These are phyloP conservation scores for Cytospora leucostoma DNA, from an alignment of 2,329 filamentous ascomycete species.

Conservation along the genomic window DNA sequence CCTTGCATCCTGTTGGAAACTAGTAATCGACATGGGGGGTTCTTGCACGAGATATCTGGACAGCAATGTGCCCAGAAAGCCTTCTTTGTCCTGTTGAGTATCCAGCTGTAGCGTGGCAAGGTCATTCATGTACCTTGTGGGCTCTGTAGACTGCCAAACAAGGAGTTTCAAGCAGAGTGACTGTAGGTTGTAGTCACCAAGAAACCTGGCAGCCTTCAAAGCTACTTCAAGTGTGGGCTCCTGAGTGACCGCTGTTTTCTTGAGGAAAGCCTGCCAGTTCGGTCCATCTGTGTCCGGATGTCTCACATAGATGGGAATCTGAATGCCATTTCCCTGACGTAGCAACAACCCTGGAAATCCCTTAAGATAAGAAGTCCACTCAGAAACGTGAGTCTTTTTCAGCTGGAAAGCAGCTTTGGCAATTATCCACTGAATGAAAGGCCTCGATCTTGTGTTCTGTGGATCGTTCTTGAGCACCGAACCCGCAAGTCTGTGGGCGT, in stretches of 20 bases:
- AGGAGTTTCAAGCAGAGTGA: neutral
- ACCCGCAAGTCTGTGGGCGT: neutral
- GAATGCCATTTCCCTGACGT: neutral
- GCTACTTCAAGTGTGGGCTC: neutral
- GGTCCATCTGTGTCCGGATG: too few relatives aligned
- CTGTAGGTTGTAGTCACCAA: neutral
- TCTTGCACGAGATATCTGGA: neutral
- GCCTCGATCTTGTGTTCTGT: neutral
- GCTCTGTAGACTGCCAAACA: neutral
- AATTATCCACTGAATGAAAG: neutral
- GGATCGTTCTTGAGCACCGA: neutral
- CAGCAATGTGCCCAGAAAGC: neutral
- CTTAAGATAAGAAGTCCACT: neutral
- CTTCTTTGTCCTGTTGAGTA: neutral
- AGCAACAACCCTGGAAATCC: neutral
- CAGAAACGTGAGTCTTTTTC: neutral
- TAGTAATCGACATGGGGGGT: neutral
- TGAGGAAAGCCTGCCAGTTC: neutral
- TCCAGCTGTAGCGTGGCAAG: neutral
- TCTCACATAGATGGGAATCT: neutral
- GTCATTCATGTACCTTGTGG: neutral
- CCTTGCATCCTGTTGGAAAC: neutral
- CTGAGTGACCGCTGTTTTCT: neutral
- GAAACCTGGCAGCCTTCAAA: neutral
- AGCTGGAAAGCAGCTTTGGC: neutral